Base-by-base conservation (phyloP, 306 rosid genomes). In the Vigna angularis region DNA sequence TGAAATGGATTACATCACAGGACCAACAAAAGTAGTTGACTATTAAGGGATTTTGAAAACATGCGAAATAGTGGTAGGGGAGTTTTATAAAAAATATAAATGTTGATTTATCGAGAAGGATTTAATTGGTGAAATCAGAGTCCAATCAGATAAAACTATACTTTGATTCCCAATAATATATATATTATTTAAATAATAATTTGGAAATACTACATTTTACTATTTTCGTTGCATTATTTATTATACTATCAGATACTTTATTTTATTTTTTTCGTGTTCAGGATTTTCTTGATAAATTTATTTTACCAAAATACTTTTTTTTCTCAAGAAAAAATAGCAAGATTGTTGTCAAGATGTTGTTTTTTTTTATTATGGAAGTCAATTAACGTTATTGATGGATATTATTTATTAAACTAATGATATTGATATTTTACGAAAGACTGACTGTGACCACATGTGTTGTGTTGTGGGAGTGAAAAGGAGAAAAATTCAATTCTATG, bases 11-110 rank as follows among this genome's bases (percentile, higher is more conserved):
- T 30, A 4, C 17, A 70, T 69, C 42, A 42, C 40, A 13, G 28
- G 5, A 64, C 68, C 79, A 30, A 18, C 53, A 70, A 55, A 73
- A 48, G 68, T 79, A 24, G 78, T 59, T 61, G 77, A 42, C 66
- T 22, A 9, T 3, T 63, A 11, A 52, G 40, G 2, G 18, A 17
- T n/a, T 51, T 55, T 55, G 16, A 34, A 61, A 57, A 22, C 28
- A 22, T 24, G 64, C 17, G 65, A 53, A 18, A 53, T 0, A 1
- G 59, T 10, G 30, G 28, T 18, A 6, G 24, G 22, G 30, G 12
- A 42, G 1, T 9, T 42, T 8, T 40, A 7, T 40, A 9, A 9
- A 26, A 26, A 26, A 2, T 26, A 26, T 26, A 26, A 26, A 26
- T 1, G 28, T 24, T 24, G 28, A 20, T 20, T 20, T 20, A 20